Conservation (phyloP, 108 stramenopile species). For the Nitzschia inconspicua region DNA sequence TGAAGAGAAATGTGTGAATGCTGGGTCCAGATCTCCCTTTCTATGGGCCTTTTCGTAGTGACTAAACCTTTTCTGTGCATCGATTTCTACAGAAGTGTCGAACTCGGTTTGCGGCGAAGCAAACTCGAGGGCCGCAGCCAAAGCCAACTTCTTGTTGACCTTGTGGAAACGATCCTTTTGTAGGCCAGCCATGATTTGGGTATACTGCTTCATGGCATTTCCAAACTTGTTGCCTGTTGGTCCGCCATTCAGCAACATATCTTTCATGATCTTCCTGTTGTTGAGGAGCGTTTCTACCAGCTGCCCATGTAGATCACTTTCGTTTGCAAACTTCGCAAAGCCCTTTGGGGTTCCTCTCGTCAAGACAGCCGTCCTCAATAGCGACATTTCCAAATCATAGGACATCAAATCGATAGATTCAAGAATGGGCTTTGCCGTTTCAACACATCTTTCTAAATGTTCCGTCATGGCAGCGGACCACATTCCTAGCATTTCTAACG, state of each 20-base stretch:
- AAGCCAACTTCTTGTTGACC: constrained; percentile 39
- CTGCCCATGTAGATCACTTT: constrained; percentile 24
- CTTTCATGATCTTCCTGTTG: constrained; percentile 35
- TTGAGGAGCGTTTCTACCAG: constrained; percentile 42
- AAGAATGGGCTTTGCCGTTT: constrained; percentile 33
- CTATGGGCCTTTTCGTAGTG: constrained; percentile 49
- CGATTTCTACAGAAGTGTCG: constrained; percentile 24
- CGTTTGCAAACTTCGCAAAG: constrained; percentile 34
- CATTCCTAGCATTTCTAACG: constrained; percentile 16
- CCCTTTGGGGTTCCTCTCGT: constrained; percentile 33
- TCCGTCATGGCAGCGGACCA: constrained; percentile 24
- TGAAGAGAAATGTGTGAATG: constrained; percentile 31
- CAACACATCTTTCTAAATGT: constrained; percentile 15
- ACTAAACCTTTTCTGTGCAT: constrained; percentile 40
- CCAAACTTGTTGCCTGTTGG: constrained; percentile 33
- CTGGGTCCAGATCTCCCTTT: constrained; percentile 42
- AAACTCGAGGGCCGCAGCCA: constrained; percentile 48
- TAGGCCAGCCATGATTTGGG: constrained; percentile 27
- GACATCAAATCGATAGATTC: constrained; percentile 25
- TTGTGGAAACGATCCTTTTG: constrained; percentile 40
- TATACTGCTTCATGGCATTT: constrained; percentile 34
- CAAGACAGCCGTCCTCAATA: constrained; percentile 28
- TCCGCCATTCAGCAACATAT: constrained; percentile 34
- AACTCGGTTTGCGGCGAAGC: constrained; percentile 25
- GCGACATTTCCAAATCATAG: constrained; percentile 36